Evolutionary conservation across 257 asterid species (phyloP).

Genomic region (Fraxinus quadrangulata): DNA sequence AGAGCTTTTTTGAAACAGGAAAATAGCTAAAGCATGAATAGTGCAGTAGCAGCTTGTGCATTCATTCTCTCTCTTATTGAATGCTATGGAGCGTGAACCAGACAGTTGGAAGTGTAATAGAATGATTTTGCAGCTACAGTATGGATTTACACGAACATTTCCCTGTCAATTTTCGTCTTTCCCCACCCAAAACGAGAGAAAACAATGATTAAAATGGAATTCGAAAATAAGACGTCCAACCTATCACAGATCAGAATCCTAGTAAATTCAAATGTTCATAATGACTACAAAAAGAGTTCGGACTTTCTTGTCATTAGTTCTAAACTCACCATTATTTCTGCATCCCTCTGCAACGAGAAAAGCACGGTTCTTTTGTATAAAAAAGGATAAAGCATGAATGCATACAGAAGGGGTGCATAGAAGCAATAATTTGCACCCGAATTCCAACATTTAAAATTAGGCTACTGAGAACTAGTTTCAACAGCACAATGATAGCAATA

Average conservation of each 20-base stretch:
- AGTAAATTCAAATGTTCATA: neutral
- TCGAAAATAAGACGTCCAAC: neutral
- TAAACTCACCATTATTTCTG: neutral
- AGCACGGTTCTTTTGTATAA: neutral
- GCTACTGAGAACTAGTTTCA: neutral
- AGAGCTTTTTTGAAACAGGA: neutral
- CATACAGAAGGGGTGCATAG: neutral
- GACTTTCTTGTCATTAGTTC: neutral
- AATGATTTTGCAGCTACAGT: neutral
- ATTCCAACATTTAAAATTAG: slow-evolving; percentile 3
- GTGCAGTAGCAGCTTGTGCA: neutral
- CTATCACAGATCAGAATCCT: neutral
- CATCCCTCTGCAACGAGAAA: neutral
- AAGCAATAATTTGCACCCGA: neutral
- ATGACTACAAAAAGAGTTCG: neutral
- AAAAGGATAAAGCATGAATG: neutral
- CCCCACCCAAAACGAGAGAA: neutral
- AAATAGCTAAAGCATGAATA: neutral
- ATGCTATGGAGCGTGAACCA: neutral
- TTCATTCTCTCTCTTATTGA: neutral
- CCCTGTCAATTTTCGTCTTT: neutral
- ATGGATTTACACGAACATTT: neutral
- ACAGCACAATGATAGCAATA: neutral
- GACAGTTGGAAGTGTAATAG: neutral
- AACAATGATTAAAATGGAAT: neutral